Base-by-base conservation (phyloP, 331 rosid genomes). In the Malus hybrid region DNA sequence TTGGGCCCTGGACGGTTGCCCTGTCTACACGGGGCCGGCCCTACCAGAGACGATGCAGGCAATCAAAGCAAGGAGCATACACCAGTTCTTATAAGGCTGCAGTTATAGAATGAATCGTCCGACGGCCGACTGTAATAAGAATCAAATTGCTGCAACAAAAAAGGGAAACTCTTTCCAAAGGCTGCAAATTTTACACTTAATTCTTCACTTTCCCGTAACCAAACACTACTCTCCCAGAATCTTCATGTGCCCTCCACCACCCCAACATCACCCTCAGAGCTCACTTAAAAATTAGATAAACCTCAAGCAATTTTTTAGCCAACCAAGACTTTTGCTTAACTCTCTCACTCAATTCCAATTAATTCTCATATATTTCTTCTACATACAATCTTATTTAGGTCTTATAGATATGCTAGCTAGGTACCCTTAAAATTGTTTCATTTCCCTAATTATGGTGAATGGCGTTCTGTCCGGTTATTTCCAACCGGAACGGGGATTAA, bases 81-180 rank as follows among this genome's bases (percentile, higher is more conserved):
- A 30, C 66, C 44, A 71, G 48, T 60, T 46, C 20, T 77, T 55
- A 77, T 11, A 83, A 79, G 80, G 50, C 80, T 74, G 82, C 75
- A 39, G 26, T 48, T 9, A 10, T 56, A 66, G 26, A 57, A 52
- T 81, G 94, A 85, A 82, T 85, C 83, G 83, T 76, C 82, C 71
- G 81, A 80, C 70, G 70, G 16, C 73, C 80, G 70, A 80, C 78
- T 75, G 63, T 48, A 62, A 57, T 33, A 68, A 80, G 86, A 85
- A 83, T 87, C 88, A 80, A 86, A 70, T 77, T 76, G 44, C 77
- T 76, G 76, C 76, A 16, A 53, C 78, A 66, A 66, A 19, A 36
- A 36, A 5, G 28, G 86, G 81, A 84, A 86, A 84, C 84, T 84
- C 72, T 86, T 80, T 67, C 73, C 80, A 76, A 86, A 85, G 80